Conservation (phyloP, 1,284 basidiomycete species). For the Athelia psychrophila region DNA sequence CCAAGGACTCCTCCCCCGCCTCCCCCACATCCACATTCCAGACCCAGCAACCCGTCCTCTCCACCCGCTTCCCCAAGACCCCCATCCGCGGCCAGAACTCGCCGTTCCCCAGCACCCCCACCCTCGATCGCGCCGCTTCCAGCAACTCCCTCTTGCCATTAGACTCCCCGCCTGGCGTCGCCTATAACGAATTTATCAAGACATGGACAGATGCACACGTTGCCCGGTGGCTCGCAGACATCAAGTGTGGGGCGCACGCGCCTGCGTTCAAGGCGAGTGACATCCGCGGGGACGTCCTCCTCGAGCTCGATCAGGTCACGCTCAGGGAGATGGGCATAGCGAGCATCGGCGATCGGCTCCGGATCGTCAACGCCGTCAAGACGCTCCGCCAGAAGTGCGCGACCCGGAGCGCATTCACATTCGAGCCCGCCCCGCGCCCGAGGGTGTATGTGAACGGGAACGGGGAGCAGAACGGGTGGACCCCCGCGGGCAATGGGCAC, state of each 20-base stretch:
- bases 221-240: slow-evolving; percentile 67
- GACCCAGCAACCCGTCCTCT: slow-evolving; percentile 26
- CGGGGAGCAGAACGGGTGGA: slow-evolving; percentile 4
- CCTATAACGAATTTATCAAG: slow-evolving; percentile 61
- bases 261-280: slow-evolving; percentile 78
- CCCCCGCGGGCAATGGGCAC: slow-evolving; percentile 8
- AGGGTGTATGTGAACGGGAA: slow-evolving; percentile 4
- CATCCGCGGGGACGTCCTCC: slow-evolving; percentile 83
- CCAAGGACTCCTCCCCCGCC: slow-evolving; percentile 51
- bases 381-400: slow-evolving; percentile 61
- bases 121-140: slow-evolving; percentile 18
- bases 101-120: slow-evolving; percentile 39
- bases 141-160: slow-evolving; percentile 29
- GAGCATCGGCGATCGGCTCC: slow-evolving; percentile 87
- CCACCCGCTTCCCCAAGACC: slow-evolving; percentile 34
- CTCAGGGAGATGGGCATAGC: slow-evolving; percentile 87
- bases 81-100: slow-evolving; percentile 33
- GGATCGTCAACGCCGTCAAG: slow-evolving; percentile 84
- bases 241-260: slow-evolving; percentile 71
- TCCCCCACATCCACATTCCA: slow-evolving; percentile 44
- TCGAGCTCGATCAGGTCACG: slow-evolving; percentile 84
- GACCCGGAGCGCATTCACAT: slow-evolving; percentile 19
- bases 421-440: slow-evolving; percentile 16
- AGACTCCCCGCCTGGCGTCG: slow-evolving; percentile 56
- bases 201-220: slow-evolving; percentile 72